Evolutionary conservation across 2,329 filamentous ascomycete species (phyloP), one percentile per base, ranked within the genome.

Genomic region (Sclerotinia glacialis): DNA sequence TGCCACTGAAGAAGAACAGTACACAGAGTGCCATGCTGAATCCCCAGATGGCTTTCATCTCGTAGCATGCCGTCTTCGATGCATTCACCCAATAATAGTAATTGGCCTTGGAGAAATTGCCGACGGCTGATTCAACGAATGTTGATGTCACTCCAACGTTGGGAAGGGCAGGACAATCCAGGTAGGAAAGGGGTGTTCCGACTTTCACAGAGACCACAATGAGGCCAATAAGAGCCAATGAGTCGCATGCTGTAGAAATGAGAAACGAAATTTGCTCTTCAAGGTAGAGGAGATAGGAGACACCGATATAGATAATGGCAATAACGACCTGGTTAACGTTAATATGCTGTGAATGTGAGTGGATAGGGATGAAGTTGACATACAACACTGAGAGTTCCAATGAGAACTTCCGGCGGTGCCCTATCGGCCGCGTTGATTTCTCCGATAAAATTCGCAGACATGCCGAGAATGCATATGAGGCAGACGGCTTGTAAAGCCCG

Each of bases 31-130:
- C 88, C 77, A 97, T 93, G 77, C 87, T 86, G 68, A 97, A 79
- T 0, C 92, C 93, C 93, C 93, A 97, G 71, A 95, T 86, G 21
- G 90, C 86, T 83, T 96, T 96, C 77, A 93, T 87, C 81, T 95
- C 88, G 74, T 88, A 87, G 80, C 93, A 97, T 65, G 90, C 90
- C 23, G 84, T 77, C 76, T 82, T 82, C 72, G 82, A 82, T 5
- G 81, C 79, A 65, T 81, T 81, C 28, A 83, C 81, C 78, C 84
- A 84, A 54, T 80, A 75, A 63, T 81, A 77, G 73, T 81, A 82
- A 69, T 78, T 79, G 44, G 78, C 72, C 67, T 79, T 78, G 66
- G 78, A 75, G 70, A 83, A 79, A 74, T 78, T 77, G 69, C 77
- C 77, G 26, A 80, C 78, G 6, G 80, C 79, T 8, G 73, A 72